Evolutionary conservation across 2,329 filamentous ascomycete species (phyloP), one percentile per base, ranked within the genome.

Genomic region (Diaporthe velutina): DNA sequence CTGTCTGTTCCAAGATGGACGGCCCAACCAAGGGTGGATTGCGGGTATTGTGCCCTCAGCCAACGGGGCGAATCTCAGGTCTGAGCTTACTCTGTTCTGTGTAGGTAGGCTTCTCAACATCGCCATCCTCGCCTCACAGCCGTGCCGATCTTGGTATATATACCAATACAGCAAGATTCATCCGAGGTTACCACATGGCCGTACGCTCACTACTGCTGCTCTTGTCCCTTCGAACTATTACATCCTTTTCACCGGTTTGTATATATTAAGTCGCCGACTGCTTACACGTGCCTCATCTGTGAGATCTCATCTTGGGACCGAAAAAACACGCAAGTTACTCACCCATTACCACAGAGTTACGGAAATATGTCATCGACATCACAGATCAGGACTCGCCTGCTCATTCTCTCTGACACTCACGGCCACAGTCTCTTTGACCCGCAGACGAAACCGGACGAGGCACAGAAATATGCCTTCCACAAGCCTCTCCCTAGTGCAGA

Each of bases 341-440:
- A 68, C 5, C 19, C 45, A 15, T 22, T 25, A 30, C 22, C 22
- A 40, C 12, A 25, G n/a, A 25, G 30, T 5, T 35, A n/a, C 30
- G 7, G 15, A 15, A 22, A 25, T 4, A 74, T 70, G 52, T 42
- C 66, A 33, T 22, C 55, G 4, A 15, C 38, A 25, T 42, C 55
- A 38, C 50, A 67, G 17, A 76, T 75, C 28, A 72, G 60, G 58
- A 75, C 75, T 15, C 75, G 75, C 38, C 60, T 76, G 12, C 73
- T 76, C 48, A 76, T 76, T 52, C 70, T 76, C 55, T 76, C 73
- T 9, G 75, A 76, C 28, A 76, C 75, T 25, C 75, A 76, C 42
- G 75, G 75, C 50, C 45, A 54, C 17, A 17, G 42, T 30, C 73
- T 57, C 15, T 73, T 55, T 54, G 55, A 57, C 48, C 48, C 70